phyloP scores from a whole-genome alignment of 768 basidiomycete species.

The Serendipita vermifera region DNA sequence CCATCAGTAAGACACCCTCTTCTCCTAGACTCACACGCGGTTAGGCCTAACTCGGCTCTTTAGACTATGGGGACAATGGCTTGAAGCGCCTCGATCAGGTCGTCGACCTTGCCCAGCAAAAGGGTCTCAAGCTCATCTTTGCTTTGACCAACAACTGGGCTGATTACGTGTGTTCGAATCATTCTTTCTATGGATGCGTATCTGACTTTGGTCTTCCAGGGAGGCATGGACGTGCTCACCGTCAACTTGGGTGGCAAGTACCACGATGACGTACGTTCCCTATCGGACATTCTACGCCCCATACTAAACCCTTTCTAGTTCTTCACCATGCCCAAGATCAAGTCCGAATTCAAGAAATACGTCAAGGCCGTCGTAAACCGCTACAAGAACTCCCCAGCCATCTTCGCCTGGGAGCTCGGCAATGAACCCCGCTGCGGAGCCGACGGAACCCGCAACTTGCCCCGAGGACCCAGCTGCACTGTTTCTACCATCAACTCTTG shows the following conservation, averaged over 20 bases:
- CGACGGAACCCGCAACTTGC: slow-evolving; percentile 27
- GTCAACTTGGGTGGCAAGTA: slow-evolving; percentile 19
- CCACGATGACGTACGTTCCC: slow-evolving; percentile 23
- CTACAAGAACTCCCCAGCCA: slow-evolving; percentile 12
- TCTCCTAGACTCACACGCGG: no score
- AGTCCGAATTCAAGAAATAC: slow-evolving; percentile 27
- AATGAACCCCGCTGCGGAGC: slow-evolving; percentile 13
- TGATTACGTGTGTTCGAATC: background rate
- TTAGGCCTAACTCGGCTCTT: no score
- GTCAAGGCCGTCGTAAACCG: slow-evolving; percentile 12
- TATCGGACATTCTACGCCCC: no score
- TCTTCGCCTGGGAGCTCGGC: slow-evolving; percentile 14
- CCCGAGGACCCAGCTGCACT: slow-evolving; percentile 36
- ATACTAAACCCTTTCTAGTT: slow-evolving; percentile 15
- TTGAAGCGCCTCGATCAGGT: slow-evolving; percentile 13
- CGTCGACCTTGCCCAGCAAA: background rate
- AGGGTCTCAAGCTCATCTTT: slow-evolving; percentile 25
- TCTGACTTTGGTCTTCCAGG: slow-evolving; percentile 20
- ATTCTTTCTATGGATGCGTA: background rate
- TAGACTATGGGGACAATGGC: slow-evolving; percentile 12
- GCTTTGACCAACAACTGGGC: slow-evolving; percentile 10
- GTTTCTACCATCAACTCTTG: slow-evolving; percentile 18
- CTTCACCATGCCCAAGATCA: slow-evolving; percentile 22
- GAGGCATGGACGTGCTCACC: slow-evolving; percentile 24
- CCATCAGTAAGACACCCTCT: slow-evolving; percentile 9